Conservation (phyloP, 108 stramenopile species). For the Skeletonema costatum region DNA sequence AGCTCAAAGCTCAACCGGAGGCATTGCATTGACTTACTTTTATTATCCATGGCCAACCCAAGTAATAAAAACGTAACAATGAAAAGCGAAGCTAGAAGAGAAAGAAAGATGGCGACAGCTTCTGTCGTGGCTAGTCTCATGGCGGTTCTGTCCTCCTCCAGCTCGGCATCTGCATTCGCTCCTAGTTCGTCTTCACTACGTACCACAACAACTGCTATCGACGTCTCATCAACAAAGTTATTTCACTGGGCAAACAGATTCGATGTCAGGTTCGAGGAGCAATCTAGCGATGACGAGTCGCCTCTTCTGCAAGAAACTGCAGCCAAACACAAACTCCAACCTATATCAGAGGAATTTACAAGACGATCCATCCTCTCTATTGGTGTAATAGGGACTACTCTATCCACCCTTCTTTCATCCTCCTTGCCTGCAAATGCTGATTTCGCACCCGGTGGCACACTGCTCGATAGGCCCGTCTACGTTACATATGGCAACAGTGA, state of each 20-base stretch:
- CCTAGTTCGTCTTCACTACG: constrained; percentile 7
- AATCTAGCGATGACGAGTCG: neutral
- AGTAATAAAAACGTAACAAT: neutral
- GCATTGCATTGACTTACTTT: too few relatives aligned
- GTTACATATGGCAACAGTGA: constrained; percentile 66
- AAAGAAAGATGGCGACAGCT: neutral
- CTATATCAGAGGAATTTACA: neutral
- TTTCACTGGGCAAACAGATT: constrained; percentile 28
- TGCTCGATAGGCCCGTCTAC: constrained; percentile 72
- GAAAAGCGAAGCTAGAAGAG: neutral
- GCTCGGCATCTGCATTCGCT: neutral
- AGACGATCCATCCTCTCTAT: constrained; percentile 36
- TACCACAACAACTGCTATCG: neutral
- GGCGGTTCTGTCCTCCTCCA: neutral
- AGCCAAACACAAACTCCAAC: neutral
- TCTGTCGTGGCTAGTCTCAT: neutral
- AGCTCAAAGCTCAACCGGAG: too few relatives aligned
- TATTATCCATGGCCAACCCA: too few relatives aligned
- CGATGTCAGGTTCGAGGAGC: neutral
- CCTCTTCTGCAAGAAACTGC: neutral
- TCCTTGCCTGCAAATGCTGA: constrained; percentile 26
- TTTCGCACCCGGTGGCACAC: constrained; percentile 82
- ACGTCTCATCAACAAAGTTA: constrained; percentile 5
- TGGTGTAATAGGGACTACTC: constrained; percentile 5
- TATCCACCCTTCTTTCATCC: constrained; percentile 12